Percentiles rank a stretch among this genome's conserved stretches.
Evolutionary conservation across 192 early-diverging fungal genomes (phyloP).

Genomic region (Coemansia guatemalensis): DNA sequence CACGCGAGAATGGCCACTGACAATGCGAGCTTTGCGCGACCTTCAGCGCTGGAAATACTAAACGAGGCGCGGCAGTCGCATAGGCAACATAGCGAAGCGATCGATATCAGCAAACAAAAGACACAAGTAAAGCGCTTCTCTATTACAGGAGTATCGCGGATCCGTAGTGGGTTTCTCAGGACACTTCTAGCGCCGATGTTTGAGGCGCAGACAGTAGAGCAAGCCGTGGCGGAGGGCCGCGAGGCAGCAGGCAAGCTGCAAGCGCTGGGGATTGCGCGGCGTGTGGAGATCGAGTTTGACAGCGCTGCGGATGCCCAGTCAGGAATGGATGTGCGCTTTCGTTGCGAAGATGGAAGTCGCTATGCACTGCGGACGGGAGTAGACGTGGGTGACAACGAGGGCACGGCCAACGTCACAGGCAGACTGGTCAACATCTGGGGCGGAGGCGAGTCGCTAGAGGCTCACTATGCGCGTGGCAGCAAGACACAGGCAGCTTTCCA

Average conservation of each 20-base stretch:
- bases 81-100: not conserved
- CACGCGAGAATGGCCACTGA: not conserved
- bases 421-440: constrained; percentile 86
- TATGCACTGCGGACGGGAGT: constrained; percentile 84
- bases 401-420: constrained; percentile 70
- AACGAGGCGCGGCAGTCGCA: constrained; percentile 2
- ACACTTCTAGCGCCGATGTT: constrained; percentile 17
- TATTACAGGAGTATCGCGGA: constrained; percentile 28
- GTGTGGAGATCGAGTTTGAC: constrained; percentile 25
- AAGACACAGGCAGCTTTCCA: constrained; percentile 66
- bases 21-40: not conserved
- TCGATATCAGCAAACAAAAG: constrained; percentile 14
- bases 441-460: constrained; percentile 77
- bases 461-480: constrained; percentile 74
- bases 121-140: constrained; percentile 8
- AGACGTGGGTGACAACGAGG: constrained; percentile 87
- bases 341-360: constrained; percentile 69
- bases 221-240: constrained; percentile 29
- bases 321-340: constrained; percentile 70
- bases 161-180: constrained; percentile 25
- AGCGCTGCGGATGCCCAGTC: not conserved
- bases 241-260: constrained; percentile 40
- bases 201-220: constrained; percentile 21
- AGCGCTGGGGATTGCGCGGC: constrained; percentile 43
- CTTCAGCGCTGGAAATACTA: constrained; percentile 13